Evolutionary conservation across 495 filamentous ascomycete species (phyloP), one percentile per base, ranked within the genome.

Genomic region (Umbilicaria muhlenbergii): DNA sequence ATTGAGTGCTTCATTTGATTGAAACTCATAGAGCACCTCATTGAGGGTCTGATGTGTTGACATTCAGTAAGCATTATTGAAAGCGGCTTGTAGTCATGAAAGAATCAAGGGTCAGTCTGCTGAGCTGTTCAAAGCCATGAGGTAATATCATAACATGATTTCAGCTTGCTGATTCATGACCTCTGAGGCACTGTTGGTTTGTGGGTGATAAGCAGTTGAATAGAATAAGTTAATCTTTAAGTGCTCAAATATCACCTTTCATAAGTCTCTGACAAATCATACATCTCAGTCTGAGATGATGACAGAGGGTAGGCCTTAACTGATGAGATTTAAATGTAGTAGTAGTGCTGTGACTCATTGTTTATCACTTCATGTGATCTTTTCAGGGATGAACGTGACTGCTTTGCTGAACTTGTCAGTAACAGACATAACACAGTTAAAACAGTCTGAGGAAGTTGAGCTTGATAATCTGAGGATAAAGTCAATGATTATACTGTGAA

Each of bases 121-220:
- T 21, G 5, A 5, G 5, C 5, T 21, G 5, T 21, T 21, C 5
- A 21, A 2, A 21, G 19, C 5, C 19, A 21, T 21, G 2, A 21
- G 5, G 5, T 21, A 21, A 5, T 21, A 21, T 2, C 5, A 5
- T 21, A 21, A 21, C 2, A 5, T 38, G 15, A 51, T 47, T 32
- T 53, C 51, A 2, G 41, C 14, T 3, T 36, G 36, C 19, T 51
- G 38, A 32, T 51, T 56, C 0, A 39, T 45, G 2, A 45, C 36
- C 36, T 56, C 48, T 8, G 43, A 43, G 12, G 36, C 14, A 2
- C 51, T 45, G 18, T 54, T 47, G 0, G 51, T 47, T 34, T 56
- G 48, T 0, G 48, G 46, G 31, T 57, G 45, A 28, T 44, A 48
- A 1, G 45, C 42, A 8, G 51, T 46, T 0, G 16, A 21, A 3